Evolutionary conservation across 106 monocot species (phyloP).

Genomic region (Dioscorea dumetorum): DNA sequence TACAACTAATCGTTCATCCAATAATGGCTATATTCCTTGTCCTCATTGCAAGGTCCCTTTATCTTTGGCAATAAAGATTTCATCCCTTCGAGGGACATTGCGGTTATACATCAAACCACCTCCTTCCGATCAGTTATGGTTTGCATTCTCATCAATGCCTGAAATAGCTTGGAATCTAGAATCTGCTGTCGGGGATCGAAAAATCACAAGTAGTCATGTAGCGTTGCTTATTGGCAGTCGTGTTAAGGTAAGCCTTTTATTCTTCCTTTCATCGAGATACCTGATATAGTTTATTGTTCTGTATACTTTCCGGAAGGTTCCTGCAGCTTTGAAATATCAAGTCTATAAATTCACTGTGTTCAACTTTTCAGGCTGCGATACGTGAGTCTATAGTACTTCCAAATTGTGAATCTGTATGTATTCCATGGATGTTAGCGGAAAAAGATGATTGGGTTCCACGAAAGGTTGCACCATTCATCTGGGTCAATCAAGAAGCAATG

Average conservation of each 20-base stretch:
- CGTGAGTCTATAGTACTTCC: conserved; percentile 79
- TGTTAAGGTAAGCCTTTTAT: conserved; percentile 58
- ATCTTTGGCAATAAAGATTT: conserved; percentile 59
- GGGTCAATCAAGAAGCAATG: conserved; percentile 43
- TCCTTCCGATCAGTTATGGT: conserved; percentile 92
- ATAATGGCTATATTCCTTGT: background rate
- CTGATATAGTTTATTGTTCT: too few relatives aligned
- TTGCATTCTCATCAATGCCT: conserved; percentile 82
- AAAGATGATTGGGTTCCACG: conserved; percentile 92
- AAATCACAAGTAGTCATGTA: conserved; percentile 59
- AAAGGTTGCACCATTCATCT: conserved; percentile 62
- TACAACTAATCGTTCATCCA: too few relatives aligned
- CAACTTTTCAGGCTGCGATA: conserved; percentile 52
- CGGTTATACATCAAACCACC: conserved; percentile 76
- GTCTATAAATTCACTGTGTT: too few relatives aligned
- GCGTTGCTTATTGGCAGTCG: conserved; percentile 66
- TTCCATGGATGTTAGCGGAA: conserved; percentile 91
- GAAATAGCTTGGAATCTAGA: conserved; percentile 78
- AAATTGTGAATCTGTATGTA: conserved; percentile 68
- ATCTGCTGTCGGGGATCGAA: conserved; percentile 77
- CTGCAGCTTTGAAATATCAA: too few relatives aligned
- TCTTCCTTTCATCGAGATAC: background rate
- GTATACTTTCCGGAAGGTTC: too few relatives aligned
- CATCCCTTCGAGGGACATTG: conserved; percentile 70
- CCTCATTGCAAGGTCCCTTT: conserved; percentile 56